Percentiles rank a stretch among this genome's conserved stretches.
These are phyloP conservation scores for Verticillium klebahnii DNA, from an alignment of 2,329 filamentous ascomycete species.

Conservation along the genomic window DNA sequence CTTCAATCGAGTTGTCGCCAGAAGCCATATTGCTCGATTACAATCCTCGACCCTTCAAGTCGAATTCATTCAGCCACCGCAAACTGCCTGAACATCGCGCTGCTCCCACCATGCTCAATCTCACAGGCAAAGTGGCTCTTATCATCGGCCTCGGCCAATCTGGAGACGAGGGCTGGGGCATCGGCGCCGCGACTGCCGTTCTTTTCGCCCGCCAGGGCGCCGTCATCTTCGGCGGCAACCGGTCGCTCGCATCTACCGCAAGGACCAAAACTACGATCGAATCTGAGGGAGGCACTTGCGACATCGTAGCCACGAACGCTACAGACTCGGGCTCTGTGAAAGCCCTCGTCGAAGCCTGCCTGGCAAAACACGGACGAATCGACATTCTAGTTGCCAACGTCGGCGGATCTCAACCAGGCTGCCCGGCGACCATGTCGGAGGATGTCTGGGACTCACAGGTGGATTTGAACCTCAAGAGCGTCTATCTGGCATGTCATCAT, in stretches of 20 bases:
- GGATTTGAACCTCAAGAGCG: conserved; percentile 50
- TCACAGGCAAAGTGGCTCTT: conserved; percentile 38
- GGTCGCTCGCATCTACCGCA: conserved; percentile 32
- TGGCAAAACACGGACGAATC: conserved; percentile 47
- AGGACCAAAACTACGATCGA: conserved; percentile 34
- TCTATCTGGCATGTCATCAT: conserved; percentile 48
- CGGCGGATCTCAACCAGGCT: conserved; percentile 49
- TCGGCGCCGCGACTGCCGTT: conserved; percentile 44
- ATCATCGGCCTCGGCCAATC: conserved; percentile 41
- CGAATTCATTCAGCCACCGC: no score
- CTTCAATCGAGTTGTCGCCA: no score
- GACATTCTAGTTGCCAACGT: conserved; percentile 60
- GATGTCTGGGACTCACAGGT: conserved; percentile 47
- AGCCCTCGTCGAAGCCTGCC: conserved; percentile 44
- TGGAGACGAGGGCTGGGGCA: conserved; percentile 42
- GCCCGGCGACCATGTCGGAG: conserved; percentile 42
- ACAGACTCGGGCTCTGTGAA: conserved; percentile 48
- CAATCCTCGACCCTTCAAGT: no score
- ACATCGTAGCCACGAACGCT: conserved; percentile 42
- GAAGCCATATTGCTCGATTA: no score
- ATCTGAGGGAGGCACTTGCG: conserved; percentile 24
- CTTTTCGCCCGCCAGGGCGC: conserved; percentile 43
- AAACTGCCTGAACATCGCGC: not conserved
- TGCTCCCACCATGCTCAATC: conserved; percentile 26
- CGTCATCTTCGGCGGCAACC: conserved; percentile 45